phyloP scores from a whole-genome alignment of 148 eudicot genomes.

The Cornus suecica region DNA sequence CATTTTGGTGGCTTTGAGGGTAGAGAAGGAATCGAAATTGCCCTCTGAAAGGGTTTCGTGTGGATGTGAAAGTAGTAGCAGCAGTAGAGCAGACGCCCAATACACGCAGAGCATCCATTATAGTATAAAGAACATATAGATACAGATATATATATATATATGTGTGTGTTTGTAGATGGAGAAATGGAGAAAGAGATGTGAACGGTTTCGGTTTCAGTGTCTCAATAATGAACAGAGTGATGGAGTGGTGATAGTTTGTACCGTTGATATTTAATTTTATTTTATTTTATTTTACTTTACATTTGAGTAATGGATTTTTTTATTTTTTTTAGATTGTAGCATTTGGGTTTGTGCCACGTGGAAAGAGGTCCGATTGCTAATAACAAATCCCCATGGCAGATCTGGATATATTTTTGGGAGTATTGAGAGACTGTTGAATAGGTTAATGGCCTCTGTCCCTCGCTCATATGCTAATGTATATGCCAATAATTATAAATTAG shows the following conservation, averaged over 20 bases:
- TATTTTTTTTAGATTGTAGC: too few species aligned
- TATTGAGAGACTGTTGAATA: too few species aligned
- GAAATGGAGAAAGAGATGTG: not conserved
- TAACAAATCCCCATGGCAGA: not conserved
- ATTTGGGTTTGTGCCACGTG: not conserved
- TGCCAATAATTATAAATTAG: too few species aligned
- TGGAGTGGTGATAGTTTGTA: not conserved
- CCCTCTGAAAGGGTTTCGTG: conserved; percentile 10
- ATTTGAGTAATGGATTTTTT: too few species aligned
- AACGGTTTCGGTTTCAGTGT: not conserved
- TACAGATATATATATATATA: not conserved
- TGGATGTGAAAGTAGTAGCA: conserved; percentile 11
- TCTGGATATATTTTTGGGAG: not conserved
- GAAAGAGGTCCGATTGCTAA: not conserved
- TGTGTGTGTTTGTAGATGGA: not conserved
- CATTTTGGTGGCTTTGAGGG: not conserved
- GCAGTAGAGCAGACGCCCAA: conserved; percentile 20
- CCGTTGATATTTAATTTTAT: too few species aligned
- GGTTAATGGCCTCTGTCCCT: too few species aligned
- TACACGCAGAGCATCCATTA: conserved; percentile 42
- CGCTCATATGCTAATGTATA: too few species aligned
- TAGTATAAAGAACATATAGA: not conserved
- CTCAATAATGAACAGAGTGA: not conserved
- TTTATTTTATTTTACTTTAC: too few species aligned
- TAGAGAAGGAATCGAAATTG: conserved; percentile 16